Evolutionary conservation across 805 yeast genomes (phyloP), one percentile per base, ranked within the genome.

Genomic region (Kodamaea sagamina): DNA sequence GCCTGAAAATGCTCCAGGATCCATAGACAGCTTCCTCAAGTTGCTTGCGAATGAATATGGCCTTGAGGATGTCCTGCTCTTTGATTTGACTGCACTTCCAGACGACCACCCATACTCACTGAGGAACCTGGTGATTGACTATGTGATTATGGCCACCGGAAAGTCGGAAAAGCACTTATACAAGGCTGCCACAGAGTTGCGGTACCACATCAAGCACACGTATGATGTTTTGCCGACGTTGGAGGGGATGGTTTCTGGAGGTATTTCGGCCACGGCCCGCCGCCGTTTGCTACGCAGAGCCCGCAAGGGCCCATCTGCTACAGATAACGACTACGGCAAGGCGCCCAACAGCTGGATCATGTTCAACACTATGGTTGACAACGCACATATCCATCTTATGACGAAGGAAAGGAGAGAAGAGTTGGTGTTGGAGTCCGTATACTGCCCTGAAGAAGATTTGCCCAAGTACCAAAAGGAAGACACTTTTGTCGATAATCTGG

Each of bases 281-380:
- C 56, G 76, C 35, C 55, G 75, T 32, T 56, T 68, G 53, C 50
- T 80, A 17, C 72, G 79, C 36, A 69, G 79, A 49, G 81, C 83
- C 28, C 68, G 79, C 42, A 78, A 78, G 53, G 75, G 75, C 11
- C 71, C 74, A 4, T 68, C 74, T 40, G 73, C 81, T 0, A 71
- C 74, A 1, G 78, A 78, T 50, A 75, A 75, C 45, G 80, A 76
- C 43, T 82, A 77, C 53, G 85, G 86, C 11, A 64, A 67, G 9
- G 51, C 70, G 4, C 71, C 81, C 4, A 89, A 88, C 52, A 77
- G 86, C 18, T 90, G 98, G 98, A 80, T 87, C 16, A 79, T 87
- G 77, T 69, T 89, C 37, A 89, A 88, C 53, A 76, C 88, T 38
- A 69, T 73, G 19, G 63, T 77, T 2, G 84, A 82, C 47, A 79